Base-by-base conservation (phyloP, 352 stramenopile genomes). In the Phytophthora pinifolia region DNA sequence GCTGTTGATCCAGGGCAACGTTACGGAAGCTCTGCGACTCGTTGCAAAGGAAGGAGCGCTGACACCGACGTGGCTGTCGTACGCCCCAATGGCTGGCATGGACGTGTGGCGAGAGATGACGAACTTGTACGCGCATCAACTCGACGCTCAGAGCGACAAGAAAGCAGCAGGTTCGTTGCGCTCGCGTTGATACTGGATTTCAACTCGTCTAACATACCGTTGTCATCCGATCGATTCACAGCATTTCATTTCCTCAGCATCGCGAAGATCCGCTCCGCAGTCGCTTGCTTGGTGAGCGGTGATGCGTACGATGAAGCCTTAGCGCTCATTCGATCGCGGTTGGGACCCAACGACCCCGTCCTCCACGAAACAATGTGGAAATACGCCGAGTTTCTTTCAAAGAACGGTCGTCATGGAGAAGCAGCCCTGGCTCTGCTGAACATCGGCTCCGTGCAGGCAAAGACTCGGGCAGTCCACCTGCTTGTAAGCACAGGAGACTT, bases 51-150 rank as follows among this genome's bases (percentile, higher is more conserved):
- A 87, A 59, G 57, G 63, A 31, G 46, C 48, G 18, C 59, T 93
- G 10, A 71, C 52, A 20, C 36, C 70, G 18, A 65, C 59, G 8
- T 93, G 80, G 80, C 61, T 93, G n/a, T 65, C 80, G 1, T 73
- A 83, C 20, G 80, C 83, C 18, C 80, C 83, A 1, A 85, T 88
- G 75, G 81, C 73, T n/a, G 83, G 83, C 2, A 42, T 84, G 41
- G 75, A 88, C 22, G 68, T 90, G 14, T 93, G 83, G 83, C 66
- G 74, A 25, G 76, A 93, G 35, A 60, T 88, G 39, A 76, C 77
- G 2, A 70, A 71, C 22, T 44, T 89, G 18, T 93, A 88, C 15
- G 80, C 83, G 1, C 59, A 58, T 1, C 83, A 91, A 33, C 58
- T 90, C 1, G 67, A 79, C 12, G 45, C 51, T 1, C 37, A 63